Evolutionary conservation across 495 filamentous ascomycete species (phyloP).

Genomic region (Hypoxylon perforatum): DNA sequence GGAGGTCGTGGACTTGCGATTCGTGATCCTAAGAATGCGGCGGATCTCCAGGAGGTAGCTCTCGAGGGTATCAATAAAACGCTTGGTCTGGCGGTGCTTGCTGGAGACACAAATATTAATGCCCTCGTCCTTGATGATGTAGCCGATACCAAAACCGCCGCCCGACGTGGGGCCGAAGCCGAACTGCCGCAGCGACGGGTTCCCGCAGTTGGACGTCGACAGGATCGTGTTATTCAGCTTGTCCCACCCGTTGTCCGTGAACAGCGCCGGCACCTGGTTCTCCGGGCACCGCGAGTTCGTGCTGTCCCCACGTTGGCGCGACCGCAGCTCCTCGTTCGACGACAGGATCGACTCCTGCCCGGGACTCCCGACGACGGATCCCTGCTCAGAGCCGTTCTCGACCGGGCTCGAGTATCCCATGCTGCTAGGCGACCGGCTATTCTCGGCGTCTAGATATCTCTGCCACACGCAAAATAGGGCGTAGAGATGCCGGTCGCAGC

Average conservation of each 20-base stretch:
- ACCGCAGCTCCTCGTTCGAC: conserved; percentile 38
- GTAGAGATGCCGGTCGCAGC: conserved; percentile 94
- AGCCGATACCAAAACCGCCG: conserved; percentile 97
- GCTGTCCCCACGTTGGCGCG: conserved; percentile 51
- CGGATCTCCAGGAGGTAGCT: conserved; percentile 90
- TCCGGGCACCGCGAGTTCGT: conserved; percentile 49
- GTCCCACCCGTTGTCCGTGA: conserved; percentile 92
- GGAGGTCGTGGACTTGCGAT: conserved; percentile 54
- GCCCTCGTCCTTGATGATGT: conserved; percentile 97
- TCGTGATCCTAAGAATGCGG: conserved; percentile 77
- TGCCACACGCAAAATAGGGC: conserved; percentile 97
- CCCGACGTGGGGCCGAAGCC: conserved; percentile 95
- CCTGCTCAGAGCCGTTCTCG: conserved; percentile 57
- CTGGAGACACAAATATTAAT: conserved; percentile 92
- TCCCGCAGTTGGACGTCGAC: conserved; percentile 98
- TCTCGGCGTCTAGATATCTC: conserved; percentile 81
- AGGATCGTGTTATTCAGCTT: conserved; percentile 94
- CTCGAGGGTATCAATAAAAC: conserved; percentile 90
- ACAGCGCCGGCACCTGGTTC: conserved; percentile 76
- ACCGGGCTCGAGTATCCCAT: conserved; percentile 70
- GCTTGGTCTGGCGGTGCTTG: conserved; percentile 91
- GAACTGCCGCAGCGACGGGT: conserved; percentile 95
- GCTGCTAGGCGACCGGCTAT: conserved; percentile 61
- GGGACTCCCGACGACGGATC: conserved; percentile 66
- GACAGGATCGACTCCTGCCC: conserved; percentile 61